Base-by-base conservation (phyloP, 2,329 filamentous ascomycete species). In the Alternaria sp. region DNA sequence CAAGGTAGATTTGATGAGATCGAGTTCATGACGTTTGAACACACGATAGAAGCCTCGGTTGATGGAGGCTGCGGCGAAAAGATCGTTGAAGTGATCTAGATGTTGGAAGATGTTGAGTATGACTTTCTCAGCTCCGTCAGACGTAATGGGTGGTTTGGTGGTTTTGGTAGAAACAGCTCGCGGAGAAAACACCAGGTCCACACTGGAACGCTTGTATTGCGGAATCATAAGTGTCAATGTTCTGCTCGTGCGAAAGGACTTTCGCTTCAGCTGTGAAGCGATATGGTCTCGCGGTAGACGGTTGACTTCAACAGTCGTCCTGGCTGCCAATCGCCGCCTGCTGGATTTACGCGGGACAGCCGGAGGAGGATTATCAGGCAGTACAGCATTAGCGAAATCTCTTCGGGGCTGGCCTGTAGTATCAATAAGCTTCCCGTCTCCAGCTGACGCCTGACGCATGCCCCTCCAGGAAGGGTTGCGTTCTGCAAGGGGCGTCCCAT, bases 1-100 rank as follows among this genome's bases (percentile, higher is more conserved):
- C 4, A 87, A 72, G 0, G 86, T 82, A 6, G 76, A 78, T 54
- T 85, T 85, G 59, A 89, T 83, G 3, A 89, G 78, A 0, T 80
- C 73, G 50, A 89, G 77, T 67, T 89, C 86, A 68, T 88, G 81
- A 19, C 81, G 78, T 71, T 88, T 88, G 77, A 87, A 89, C 0
- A 87, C 82, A 4, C 80, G 80, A 69, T 88, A 88, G 75, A 89
- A 88, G 19, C 84, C 84, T 51, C 81, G 82, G 71, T 86, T 88
- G 50, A 88, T 80, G 8, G 85, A 76, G 5, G 86, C 86, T 5
- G 84, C 81, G 32, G 83, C 82, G 68, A 87, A 87, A 0, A 90
- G 80, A 69, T 89, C 87, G 32, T 85, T 82, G 3, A 87, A 78
- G 3, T 81, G 82, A 36, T 81, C 76, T 8, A 87, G 79, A 5